Evolutionary conservation across 116 monocot species (phyloP), one percentile per base, ranked within the genome.

Genomic region (Thalassia testudinum): DNA sequence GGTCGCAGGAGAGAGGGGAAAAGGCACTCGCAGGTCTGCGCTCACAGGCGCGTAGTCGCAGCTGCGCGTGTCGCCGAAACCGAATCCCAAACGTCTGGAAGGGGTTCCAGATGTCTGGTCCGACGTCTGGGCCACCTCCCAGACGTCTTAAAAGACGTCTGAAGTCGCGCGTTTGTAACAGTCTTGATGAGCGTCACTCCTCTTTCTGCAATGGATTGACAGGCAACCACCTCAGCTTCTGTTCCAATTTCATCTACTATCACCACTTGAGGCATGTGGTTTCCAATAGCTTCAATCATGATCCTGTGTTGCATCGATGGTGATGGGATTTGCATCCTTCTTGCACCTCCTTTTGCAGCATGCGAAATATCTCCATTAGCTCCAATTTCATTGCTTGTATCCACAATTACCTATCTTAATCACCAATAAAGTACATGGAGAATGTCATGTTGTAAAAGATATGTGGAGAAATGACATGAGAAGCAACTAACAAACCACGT

Each of bases 221-320:
- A 83, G 29, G 87, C 93, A 38, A 70, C 49, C 4, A 73, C 80
- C 58, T 93, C 93, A 43, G 75, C 75, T 71, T 93, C 81, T 21
- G 93, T 93, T 7, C 93, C 93, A 62, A 93, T 93, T 67, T 93
- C 93, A 78, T 93, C 93, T 7, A 93, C 93, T 51, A 93, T 80
- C 51, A 93, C 87, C 61, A 92, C 86, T 63, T 93, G 78, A 54
- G 93, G 93, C 87, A 93, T 93, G 57, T 93, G 93, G 56, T 93
- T 93, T 53, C 87, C 93, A 11, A 93, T 87, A 44, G 93, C 93
- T 83, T 93, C 93, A 57, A 93, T 76, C 87, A 93, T 83, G 26
- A 93, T 76, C 24, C 53, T 78, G 42, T 93, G 87, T 64, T 87
- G 93, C 80, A 83, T 64, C 15, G 80, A 83, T 55, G 83, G 80